A percentile compares a stretch with the other conserved stretches of the same genome.
Conservation (phyloP, 1,139 yeast species). For the Debaryomycetaceae sp. region DNA sequence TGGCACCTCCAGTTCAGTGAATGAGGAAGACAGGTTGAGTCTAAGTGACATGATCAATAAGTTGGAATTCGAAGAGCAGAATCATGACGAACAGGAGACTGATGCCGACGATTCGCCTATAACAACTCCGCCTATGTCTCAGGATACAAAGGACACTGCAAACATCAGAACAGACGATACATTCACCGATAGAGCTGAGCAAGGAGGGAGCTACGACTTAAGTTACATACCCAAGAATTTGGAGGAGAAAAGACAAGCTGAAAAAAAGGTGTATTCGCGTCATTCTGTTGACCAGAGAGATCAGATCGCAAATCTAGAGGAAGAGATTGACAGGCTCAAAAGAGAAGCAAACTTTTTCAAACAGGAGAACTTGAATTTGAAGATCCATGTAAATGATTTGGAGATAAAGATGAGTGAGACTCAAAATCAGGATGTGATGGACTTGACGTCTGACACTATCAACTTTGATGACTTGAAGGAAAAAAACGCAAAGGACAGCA, state of each 20-base stretch:
- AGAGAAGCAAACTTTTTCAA: slow-evolving; percentile 7
- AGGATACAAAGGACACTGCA: slow-evolving; percentile 9
- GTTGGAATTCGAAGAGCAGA: neutral
- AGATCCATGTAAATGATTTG: slow-evolving; percentile 8
- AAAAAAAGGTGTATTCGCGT: neutral
- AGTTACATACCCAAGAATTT: slow-evolving; percentile 11
- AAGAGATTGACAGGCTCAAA: slow-evolving; percentile 10
- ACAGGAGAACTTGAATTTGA: slow-evolving; percentile 14
- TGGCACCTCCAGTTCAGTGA: slow-evolving; percentile 2
- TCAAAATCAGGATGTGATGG: slow-evolving; percentile 1
- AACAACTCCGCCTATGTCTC: slow-evolving; percentile 25
- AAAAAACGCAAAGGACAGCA: neutral
- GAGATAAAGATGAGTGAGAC: slow-evolving; percentile 8
- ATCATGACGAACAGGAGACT: neutral
- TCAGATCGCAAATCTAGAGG: slow-evolving; percentile 3
- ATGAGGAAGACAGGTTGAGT: slow-evolving; percentile 5
- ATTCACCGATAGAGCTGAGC: slow-evolving; percentile 1
- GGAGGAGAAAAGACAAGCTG: slow-evolving; percentile 1
- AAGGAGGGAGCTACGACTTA: slow-evolving; percentile 2
- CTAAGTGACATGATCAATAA: neutral
- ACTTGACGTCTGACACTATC: slow-evolving; percentile 1
- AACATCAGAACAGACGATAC: slow-evolving; percentile 2
- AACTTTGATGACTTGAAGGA: slow-evolving; percentile 1
- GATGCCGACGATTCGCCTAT: slow-evolving; percentile 14
- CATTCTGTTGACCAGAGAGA: neutral